Conservation (phyloP, 2,329 filamentous ascomycete species). For the Ophiocordyceps camponoti-leonardi region DNA sequence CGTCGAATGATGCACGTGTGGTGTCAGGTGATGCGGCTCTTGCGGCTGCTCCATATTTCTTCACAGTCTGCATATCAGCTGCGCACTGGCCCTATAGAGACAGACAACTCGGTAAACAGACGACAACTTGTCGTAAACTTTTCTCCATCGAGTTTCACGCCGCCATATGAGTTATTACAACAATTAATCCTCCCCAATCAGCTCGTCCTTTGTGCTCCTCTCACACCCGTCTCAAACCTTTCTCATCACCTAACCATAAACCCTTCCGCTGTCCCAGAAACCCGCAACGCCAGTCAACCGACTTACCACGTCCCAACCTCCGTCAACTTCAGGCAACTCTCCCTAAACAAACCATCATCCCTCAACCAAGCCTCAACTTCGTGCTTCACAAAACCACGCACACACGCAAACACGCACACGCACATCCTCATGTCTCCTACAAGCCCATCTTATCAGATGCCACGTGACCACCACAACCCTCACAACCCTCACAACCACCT, state of each 20-base stretch:
- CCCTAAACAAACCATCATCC: too few species aligned
- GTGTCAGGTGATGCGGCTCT: not conserved
- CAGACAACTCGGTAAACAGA: not conserved
- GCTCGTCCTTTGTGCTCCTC: too few species aligned
- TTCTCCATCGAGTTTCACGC: too few species aligned
- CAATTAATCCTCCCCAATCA: too few species aligned
- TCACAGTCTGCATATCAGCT: not conserved
- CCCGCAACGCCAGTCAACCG: too few species aligned
- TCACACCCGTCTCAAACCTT: too few species aligned
- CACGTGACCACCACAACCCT: not conserved
- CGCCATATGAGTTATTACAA: too few species aligned
- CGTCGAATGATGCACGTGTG: not conserved
- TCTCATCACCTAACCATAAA: too few species aligned
- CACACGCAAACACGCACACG: not conserved
- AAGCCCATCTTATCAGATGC: not conserved
- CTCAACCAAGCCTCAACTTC: not conserved
- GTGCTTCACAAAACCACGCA: not conserved
- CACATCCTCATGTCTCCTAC: not conserved
- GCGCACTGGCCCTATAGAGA: not conserved
- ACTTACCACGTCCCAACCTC: too few species aligned
- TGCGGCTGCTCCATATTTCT: not conserved
- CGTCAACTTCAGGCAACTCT: too few species aligned
- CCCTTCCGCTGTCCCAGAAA: too few species aligned
- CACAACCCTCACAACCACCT: too few species aligned
- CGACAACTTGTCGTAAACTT: not conserved